Conservation (phyloP, 371 early-diverging fungal genomes). For the Mortierella sp. region DNA sequence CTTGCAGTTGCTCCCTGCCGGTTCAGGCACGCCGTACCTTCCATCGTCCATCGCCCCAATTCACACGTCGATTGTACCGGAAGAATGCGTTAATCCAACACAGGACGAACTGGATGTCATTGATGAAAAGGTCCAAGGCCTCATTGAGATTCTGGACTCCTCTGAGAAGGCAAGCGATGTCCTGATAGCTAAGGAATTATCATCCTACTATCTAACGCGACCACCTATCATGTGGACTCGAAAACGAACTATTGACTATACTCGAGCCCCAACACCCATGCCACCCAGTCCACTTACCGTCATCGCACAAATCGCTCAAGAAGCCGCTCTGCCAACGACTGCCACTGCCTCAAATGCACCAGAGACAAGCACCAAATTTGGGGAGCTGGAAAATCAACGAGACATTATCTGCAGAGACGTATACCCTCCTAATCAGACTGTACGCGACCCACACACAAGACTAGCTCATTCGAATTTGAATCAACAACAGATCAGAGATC, state of each 20-base stretch:
- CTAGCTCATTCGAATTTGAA: background rate
- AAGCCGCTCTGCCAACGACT: background rate
- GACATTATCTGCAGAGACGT: conserved; percentile 23
- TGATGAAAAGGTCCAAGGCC: conserved; percentile 18
- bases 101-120: conserved; percentile 30
- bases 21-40: conserved; percentile 17
- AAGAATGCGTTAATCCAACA: conserved; percentile 6
- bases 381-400: conserved; percentile 13
- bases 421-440: conserved; percentile 2
- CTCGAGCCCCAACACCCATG: background rate
- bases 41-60: conserved; percentile 25
- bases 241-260: conserved; percentile 4
- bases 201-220: conserved; percentile 17
- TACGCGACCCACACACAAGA: conserved; percentile 1
- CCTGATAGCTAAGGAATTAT: conserved; percentile 23
- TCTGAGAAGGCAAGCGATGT: conserved; percentile 14
- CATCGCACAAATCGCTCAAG: conserved; percentile 3
- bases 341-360: background rate
- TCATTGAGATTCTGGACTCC: conserved; percentile 19
- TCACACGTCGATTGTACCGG: conserved; percentile 20
- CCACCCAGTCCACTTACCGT: conserved; percentile 29
- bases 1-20: conserved; percentile 23
- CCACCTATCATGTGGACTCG: conserved; percentile 46
- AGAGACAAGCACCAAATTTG: background rate
- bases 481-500: no score